phyloP scores from a whole-genome alignment of 306 rosid species.

The Luffa aegyptiaca region DNA sequence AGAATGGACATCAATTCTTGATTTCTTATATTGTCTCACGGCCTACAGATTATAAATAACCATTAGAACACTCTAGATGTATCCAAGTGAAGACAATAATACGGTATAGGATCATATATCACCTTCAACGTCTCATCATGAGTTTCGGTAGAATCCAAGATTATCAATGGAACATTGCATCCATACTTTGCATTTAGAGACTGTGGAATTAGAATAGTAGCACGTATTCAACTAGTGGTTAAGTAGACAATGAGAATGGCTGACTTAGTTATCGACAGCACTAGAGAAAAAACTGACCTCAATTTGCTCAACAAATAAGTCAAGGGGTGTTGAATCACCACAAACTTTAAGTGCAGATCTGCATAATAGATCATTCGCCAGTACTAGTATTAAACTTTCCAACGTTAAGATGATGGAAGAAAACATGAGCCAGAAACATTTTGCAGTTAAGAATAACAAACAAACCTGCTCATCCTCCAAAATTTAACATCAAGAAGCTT shows the following conservation, averaged over 20 bases:
- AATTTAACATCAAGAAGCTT: neutral
- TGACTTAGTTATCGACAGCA: neutral
- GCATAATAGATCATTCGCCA: conserved; percentile 8
- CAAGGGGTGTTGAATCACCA: conserved; percentile 43
- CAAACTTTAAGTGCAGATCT: conserved; percentile 38
- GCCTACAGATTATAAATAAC: conserved; percentile 26
- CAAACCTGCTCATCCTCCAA: neutral
- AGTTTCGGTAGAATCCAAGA: conserved; percentile 34
- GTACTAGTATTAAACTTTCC: neutral
- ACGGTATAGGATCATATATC: conserved; percentile 12
- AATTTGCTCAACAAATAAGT: conserved; percentile 49
- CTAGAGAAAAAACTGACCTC: conserved; percentile 30
- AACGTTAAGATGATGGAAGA: neutral
- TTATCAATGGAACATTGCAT: conserved; percentile 49
- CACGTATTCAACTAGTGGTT: neutral
- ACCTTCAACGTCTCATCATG: conserved; percentile 50
- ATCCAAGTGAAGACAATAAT: conserved; percentile 8
- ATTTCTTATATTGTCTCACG: conserved; percentile 35
- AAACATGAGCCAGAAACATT: neutral
- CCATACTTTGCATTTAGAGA: conserved; percentile 42
- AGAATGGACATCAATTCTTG: conserved; percentile 34
- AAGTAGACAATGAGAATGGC: conserved; percentile 8
- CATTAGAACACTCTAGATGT: conserved; percentile 18
- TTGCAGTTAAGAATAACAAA: neutral
- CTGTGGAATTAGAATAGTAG: conserved; percentile 24